Base-by-base conservation (phyloP, 2,329 filamentous ascomycete species). In the Aspergillus phoenicis region DNA sequence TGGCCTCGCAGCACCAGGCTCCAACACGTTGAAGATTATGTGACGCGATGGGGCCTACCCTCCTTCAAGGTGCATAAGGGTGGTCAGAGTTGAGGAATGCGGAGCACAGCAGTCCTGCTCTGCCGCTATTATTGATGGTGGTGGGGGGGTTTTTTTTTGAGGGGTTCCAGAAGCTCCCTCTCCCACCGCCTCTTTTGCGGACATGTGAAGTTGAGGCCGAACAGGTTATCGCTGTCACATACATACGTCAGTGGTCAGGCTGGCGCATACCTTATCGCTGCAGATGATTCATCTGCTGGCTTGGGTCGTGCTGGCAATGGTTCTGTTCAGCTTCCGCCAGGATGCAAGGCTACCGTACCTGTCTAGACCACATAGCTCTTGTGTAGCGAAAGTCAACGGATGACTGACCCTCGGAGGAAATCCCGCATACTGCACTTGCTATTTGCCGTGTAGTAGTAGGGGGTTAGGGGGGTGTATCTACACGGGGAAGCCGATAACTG, bases 211-310 rank as follows among this genome's bases (percentile, higher is more conserved):
- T 47, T 17, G 47, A 30, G 28, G 49, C 24, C 36, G 33, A 52
- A 52, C 51, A 59, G 38, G 59, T 38, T 58, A 52, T 47, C 22
- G 54, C 41, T 47, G n/a, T 41, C 36, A 22, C 22, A 24, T 53
- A 62, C 58, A 48, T 56, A 26, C 39, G 53, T 56, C 26, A 52
- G 41, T 57, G 15, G 15, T 47, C 15, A 30, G 26, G 55, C 56
- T 51, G 43, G 54, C 61, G 59, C 59, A 60, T 58, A 52, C 28
- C 58, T 58, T 63, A 63, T 61, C 61, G 54, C 53, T 38, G 56
- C 51, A 52, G 56, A 57, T 59, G 52, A 38, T 28, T 56, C 33
- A 39, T 24, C 26, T 58, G 59, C 39, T 54, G 24, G 20, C 43
- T 43, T 24, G 41, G 52, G 45, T 47, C 33, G 41, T 53, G 54